Base-by-base conservation (phyloP, 2,329 filamentous ascomycete species). In the Fusarium sp. region DNA sequence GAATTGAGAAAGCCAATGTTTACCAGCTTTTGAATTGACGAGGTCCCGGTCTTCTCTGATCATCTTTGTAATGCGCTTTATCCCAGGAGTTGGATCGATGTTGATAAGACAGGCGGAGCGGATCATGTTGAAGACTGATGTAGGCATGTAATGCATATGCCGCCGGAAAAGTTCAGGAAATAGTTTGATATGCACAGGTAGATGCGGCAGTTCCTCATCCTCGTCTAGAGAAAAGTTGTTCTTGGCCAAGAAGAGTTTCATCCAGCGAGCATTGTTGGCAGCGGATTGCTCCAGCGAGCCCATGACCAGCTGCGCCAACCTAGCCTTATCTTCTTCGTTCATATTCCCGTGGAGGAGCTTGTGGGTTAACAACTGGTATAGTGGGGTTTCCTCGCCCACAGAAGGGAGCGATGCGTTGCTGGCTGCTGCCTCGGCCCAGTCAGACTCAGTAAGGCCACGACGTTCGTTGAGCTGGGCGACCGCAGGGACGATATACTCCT, bases 381-480 rank as follows among this genome's bases (percentile, higher is more conserved):
- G 40, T 2, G 62, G 43, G 6, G 40, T 57, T 10, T 63, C 60
- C 2, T 62, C 51, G 4, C 65, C 49, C 7, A 71, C 44, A 4
- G 53, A 37, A 8, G 71, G 71, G 2, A 70, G 51, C 3, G 41
- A 22, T 0, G 47, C 32, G 10, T 14, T 46, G 1, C 55, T 32
- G 6, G 46, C 13, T 1, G 33, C 54, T n/a, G 59, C 49, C 17
- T 43, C 33, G 8, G 3, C 8, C 78, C 78, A 80, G 22, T 75
- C 75, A 1, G 66, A 67, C n/a, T 78, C 72, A 2, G 65, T 68
- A 41, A 72, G 33, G 1, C 68, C 69, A 1, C 56, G 64, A 7
- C 75, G 73, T 62, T 78, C 78, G 47, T 74, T 74, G 10, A 80
- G 68, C 17, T 72, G 73, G 6, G 76, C 70, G 1, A 72, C 71